Evolutionary conservation across 257 asterid genomes (phyloP), one percentile per base, ranked within the genome.

Genomic region (Petunia axillaris): DNA sequence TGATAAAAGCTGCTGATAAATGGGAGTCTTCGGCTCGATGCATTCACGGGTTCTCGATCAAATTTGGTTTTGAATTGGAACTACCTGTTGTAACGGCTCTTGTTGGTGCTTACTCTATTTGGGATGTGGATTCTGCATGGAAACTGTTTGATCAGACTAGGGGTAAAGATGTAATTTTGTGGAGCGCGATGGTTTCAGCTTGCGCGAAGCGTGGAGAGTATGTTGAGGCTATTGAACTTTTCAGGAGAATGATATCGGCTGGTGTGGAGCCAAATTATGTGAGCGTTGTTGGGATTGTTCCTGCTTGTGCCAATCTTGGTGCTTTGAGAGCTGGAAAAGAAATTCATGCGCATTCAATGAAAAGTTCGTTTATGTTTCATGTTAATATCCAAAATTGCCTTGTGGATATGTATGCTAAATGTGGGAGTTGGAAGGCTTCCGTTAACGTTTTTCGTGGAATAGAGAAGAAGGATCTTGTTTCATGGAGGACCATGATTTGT

Each of bases 121-220:
- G 87, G 91, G 93, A 90, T 79, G 84, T 86, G 89, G 77, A 43
- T 44, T 37, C 38, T 74, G 90, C 88, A 2, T 80, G 86, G 87
- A 81, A 85, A 79, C 55, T 92, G 44, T 94, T 91, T 84, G 75
- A 79, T 75, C 76, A 76, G 41, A 82, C 87, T 4, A 81, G 81
- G 38, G 35, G 79, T 48, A 89, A 83, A 83, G 98, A 94, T 76
- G 86, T 92, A 66, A 80, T 94, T 82, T 80, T 88, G 87, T 92
- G 93, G 86, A 92, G 93, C 60, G 91, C 95, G 7, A 87, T 91
- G 95, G 81, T 89, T 82, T 91, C 93, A 0, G 92, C 94, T n/a
- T 87, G 86, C 81, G 86, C 87, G 62, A 85, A 85, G 87, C 85
- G 82, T 64, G 90, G 85, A 73, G 90, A 86, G 81, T 84, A 83